A percentile compares a stretch with the other conserved stretches of the same genome.
Evolutionary conservation across 2,329 filamentous ascomycete genomes (phyloP).

Genomic region (Lojkania enalia): DNA sequence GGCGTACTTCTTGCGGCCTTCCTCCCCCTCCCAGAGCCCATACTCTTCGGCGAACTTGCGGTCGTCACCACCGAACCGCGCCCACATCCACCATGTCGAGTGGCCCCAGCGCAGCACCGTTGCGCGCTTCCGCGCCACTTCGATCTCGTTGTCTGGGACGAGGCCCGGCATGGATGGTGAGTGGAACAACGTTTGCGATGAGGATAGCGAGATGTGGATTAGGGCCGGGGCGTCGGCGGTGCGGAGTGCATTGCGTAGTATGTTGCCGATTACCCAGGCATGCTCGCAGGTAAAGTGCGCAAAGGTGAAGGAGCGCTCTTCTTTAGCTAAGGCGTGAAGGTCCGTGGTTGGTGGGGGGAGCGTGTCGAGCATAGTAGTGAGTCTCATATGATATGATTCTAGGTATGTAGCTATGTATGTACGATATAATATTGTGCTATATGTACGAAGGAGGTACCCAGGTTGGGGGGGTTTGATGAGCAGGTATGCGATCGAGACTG

Average conservation of each 20-base stretch:
- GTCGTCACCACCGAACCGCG: constrained; percentile 71
- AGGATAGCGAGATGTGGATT: constrained; percentile 67
- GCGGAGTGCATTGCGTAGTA: constrained; percentile 65
- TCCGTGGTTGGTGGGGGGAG: constrained; percentile 42
- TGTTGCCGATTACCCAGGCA: constrained; percentile 67
- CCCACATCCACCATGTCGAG: constrained; percentile 71
- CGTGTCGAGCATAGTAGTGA: constrained; percentile 21
- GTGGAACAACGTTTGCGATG: constrained; percentile 70
- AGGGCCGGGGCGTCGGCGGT: constrained; percentile 59
- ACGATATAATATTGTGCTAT: not conserved
- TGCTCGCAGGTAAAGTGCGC: constrained; percentile 64
- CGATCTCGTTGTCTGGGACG: constrained; percentile 70
- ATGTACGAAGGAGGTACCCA: not conserved
- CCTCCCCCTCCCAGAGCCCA: constrained; percentile 57
- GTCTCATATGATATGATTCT: not conserved
- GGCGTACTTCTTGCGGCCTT: constrained; percentile 64
- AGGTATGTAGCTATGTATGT: not conserved
- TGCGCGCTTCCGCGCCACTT: constrained; percentile 66
- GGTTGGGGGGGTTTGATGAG: not conserved
- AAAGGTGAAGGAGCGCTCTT: constrained; percentile 51
- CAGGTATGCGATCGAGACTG: not conserved
- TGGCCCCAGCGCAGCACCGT: constrained; percentile 72
- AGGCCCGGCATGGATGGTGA: constrained; percentile 67
- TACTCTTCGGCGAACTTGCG: constrained; percentile 66
- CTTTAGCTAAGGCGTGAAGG: constrained; percentile 44